Evolutionary conservation across 2,329 filamentous ascomycete genomes (phyloP), one percentile per base, ranked within the genome.

Genomic region (Drechslerella coelobrocha): DNA sequence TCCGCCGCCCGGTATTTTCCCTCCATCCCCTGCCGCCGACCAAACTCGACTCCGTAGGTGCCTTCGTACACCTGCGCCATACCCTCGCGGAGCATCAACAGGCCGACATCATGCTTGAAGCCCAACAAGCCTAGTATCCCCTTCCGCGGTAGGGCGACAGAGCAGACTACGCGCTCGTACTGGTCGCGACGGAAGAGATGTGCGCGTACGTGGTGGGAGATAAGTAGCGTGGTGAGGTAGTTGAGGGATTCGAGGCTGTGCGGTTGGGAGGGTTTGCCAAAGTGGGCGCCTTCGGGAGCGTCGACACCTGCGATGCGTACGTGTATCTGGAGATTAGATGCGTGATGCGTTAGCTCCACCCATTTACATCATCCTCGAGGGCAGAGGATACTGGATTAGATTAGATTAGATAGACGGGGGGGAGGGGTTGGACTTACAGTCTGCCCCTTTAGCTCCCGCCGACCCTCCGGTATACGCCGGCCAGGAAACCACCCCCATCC

Each of bases 401-500:
- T 17, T 55, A 55, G 19, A 9, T n/a, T n/a, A 31, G 23, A 6
- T 23, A 17, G 10, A 12, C 19, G 24, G 29, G 29, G 43, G 17
- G 2, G n/a, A 24, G 3, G 7, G 19, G 27, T 50, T 26, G n/a
- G 27, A 79, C 84, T 50, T 83, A 95, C 91, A 68, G 92, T 97
- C 74, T 89, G 87, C 68, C 88, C 87, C 77, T 85, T 90, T 72
- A 96, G 80, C 27, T 86, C 84, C 65, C 88, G 85, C 77, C 84
- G 88, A 63, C 84, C 85, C 10, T 81, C 83, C 0, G 92, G 92
- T 5, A 96, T 84, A 66, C 80, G 87, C 76, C 91, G 83, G 78
- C 85, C 83, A 4, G 85, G 88, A 73, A 94, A 77, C 91, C 91
- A 96, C n/a, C 89, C 92, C 94, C 94, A 99, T 57, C 94, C 94